Conservation (phyloP, 208 protist genomes). For the Dictyostelium gargantuum region DNA sequence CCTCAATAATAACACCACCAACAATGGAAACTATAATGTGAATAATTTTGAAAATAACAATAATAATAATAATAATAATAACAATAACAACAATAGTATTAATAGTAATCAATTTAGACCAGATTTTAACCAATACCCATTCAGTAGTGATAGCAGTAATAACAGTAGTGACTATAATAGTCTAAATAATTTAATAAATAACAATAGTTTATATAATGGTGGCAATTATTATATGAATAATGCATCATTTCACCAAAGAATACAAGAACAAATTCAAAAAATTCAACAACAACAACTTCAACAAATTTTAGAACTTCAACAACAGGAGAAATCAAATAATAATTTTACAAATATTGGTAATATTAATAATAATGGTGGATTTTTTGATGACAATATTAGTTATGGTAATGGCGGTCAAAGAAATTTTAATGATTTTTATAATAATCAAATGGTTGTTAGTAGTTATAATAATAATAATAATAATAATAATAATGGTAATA, state of each 20-base stretch:
- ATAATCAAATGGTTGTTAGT: background rate
- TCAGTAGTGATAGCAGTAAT: background rate
- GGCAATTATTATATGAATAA: background rate
- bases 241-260: background rate
- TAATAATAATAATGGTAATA: background rate
- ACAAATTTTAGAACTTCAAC: background rate
- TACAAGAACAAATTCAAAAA: background rate
- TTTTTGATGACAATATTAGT: too few relatives aligned
- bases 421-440: background rate
- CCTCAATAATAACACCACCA: background rate
- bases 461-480: background rate
- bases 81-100: background rate
- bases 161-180: background rate
- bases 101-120: background rate
- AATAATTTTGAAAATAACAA: background rate
- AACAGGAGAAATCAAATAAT: background rate
- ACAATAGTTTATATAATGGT: background rate
- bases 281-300: background rate
- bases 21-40: background rate
- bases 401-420: background rate
- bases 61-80: background rate
- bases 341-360: background rate
- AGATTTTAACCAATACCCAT: background rate
- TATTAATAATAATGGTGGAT: background rate
- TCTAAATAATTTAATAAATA: background rate